Evolutionary conservation across 2,329 filamentous ascomycete species (phyloP).

Genomic region (Trichophyton simii): DNA sequence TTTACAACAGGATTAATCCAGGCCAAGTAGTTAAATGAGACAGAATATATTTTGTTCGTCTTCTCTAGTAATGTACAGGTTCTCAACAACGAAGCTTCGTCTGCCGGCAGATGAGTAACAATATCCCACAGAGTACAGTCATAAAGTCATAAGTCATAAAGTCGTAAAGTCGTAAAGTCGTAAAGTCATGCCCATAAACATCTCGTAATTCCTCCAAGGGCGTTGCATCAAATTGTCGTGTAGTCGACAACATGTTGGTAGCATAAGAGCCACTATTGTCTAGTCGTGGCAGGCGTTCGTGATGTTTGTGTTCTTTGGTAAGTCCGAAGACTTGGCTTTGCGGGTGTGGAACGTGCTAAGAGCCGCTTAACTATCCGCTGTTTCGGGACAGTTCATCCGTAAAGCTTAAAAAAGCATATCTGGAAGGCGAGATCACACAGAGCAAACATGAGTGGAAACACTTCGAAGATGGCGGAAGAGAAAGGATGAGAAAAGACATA

Average conservation of each 20-base stretch:
- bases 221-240: no score
- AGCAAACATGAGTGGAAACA: neutral
- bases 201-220: no score
- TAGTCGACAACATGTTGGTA: neutral
- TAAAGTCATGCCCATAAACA: no score
- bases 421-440: neutral
- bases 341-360: neutral
- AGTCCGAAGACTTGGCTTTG: neutral
- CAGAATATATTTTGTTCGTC: no score
- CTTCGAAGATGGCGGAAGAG: neutral
- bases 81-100: no score
- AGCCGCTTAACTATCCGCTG: neutral
- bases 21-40: no score
- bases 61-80: no score
- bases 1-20: no score
- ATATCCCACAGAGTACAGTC: no score
- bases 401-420: conserved; percentile 3
- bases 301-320: neutral
- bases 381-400: neutral
- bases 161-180: no score
- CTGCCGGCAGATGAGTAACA: no score
- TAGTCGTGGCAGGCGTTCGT: neutral
- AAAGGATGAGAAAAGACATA: neutral
- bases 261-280: neutral
- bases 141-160: no score